phyloP scores from a whole-genome alignment of 106 monocot genomes.

The Dendrobium chrysotoxum region DNA sequence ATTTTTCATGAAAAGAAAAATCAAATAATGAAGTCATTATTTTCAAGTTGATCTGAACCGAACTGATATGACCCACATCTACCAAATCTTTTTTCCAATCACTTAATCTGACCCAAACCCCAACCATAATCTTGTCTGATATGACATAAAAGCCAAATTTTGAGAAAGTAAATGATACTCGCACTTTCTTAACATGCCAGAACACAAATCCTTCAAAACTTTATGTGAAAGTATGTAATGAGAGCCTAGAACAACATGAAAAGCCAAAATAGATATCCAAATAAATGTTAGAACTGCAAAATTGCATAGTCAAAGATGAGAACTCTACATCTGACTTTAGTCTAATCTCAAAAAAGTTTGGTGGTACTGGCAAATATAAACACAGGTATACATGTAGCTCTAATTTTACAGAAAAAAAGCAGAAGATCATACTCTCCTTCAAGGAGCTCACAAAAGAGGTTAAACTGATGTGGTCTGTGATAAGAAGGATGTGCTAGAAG shows the following conservation, averaged over 20 bases:
- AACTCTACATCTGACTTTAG: background rate
- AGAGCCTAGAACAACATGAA: too few species aligned
- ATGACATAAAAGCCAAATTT: background rate
- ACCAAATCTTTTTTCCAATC: too few species aligned
- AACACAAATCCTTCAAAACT: too few species aligned
- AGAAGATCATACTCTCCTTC: background rate
- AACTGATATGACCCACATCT: too few species aligned
- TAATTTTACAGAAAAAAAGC: background rate
- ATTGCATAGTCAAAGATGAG: background rate
- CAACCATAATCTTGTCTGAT: too few species aligned
- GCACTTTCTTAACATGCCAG: background rate
- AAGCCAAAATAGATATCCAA: too few species aligned
- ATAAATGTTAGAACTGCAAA: background rate
- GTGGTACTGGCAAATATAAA: background rate
- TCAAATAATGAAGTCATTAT: too few species aligned
- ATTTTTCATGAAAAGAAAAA: too few species aligned
- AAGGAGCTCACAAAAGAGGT: conserved; percentile 3
- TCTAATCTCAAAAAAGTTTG: background rate
- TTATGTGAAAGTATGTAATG: too few species aligned
- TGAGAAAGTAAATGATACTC: background rate
- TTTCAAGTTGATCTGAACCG: too few species aligned
- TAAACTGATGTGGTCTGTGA: conserved; percentile 48
- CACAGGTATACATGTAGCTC: background rate
- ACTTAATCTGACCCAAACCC: too few species aligned
- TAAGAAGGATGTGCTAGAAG: conserved; percentile 40